Conservation (phyloP, 176 grass and related monocot genomes). For the Oryza glumipatula region DNA sequence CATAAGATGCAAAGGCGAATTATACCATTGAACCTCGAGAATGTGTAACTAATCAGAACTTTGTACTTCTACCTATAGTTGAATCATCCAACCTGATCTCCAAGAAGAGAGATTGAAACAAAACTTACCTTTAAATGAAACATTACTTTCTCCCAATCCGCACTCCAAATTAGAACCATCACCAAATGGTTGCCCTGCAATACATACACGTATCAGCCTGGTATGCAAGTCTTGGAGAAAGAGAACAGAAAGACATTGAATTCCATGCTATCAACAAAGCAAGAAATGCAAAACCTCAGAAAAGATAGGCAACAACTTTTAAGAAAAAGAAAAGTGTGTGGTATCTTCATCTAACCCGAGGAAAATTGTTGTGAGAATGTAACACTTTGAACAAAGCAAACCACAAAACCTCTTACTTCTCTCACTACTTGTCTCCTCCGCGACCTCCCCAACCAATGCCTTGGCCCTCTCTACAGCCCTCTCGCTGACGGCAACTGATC, state of each 20-base stretch:
- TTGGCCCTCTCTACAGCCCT: constrained; percentile 33
- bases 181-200: constrained; percentile 41
- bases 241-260: neutral
- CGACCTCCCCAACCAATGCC: constrained; percentile 33
- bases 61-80: neutral
- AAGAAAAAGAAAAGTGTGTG: neutral
- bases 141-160: neutral
- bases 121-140: constrained; percentile 40
- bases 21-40: constrained; percentile 16
- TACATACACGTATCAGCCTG: constrained; percentile 6
- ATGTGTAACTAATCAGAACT: neutral
- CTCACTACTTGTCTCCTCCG: neutral
- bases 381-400: constrained; percentile 21
- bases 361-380: neutral
- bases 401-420: constrained; percentile 34
- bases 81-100: neutral
- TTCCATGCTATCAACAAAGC: neutral
- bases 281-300: neutral
- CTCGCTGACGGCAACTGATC: constrained; percentile 25
- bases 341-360: neutral
- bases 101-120: constrained; percentile 9
- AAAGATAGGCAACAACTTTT: neutral
- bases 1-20: neutral
- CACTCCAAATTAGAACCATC: constrained; percentile 3
- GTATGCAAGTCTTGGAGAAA: neutral